Evolutionary conservation across 2,329 filamentous ascomycete genomes (phyloP).

Genomic region (Grosmannia serpens): DNA sequence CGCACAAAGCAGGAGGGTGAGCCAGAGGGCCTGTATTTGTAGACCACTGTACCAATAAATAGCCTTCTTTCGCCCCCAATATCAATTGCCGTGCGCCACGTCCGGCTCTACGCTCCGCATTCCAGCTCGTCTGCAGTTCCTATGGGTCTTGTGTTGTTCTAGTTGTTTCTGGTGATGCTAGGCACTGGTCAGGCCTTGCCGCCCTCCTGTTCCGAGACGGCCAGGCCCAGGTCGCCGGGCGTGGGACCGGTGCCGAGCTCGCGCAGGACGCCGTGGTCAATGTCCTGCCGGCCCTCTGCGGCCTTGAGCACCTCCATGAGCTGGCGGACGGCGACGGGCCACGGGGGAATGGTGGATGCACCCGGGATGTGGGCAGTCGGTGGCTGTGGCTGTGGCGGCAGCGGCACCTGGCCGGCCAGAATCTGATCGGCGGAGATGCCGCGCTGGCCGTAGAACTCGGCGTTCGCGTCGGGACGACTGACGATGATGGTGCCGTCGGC

Average conservation of each 20-base stretch:
- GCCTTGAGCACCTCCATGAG: slow-evolving; percentile 14
- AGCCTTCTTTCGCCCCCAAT: not conserved
- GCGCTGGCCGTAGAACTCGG: slow-evolving; percentile 51
- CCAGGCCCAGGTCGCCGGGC: slow-evolving; percentile 5
- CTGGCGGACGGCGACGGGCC: slow-evolving; percentile 7
- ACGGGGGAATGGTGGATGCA: not conserved
- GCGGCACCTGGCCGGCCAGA: slow-evolving; percentile 11
- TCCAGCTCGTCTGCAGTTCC: not conserved
- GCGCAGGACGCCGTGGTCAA: slow-evolving; percentile 4
- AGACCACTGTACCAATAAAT: slow-evolving; percentile 22
- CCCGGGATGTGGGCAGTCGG: not conserved
- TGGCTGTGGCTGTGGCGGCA: not conserved
- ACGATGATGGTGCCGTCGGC: slow-evolving; percentile 67
- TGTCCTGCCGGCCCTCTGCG: slow-evolving; percentile 11
- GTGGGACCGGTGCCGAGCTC: slow-evolving; percentile 4
- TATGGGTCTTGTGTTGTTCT: no score
- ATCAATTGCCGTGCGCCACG: not conserved
- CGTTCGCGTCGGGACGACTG: slow-evolving; percentile 60
- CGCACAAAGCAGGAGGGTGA: slow-evolving; percentile 99
- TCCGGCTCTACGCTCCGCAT: not conserved
- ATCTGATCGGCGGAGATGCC: slow-evolving; percentile 12
- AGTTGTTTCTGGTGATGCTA: no score
- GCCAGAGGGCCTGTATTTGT: slow-evolving; percentile 97
- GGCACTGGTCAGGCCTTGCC: not conserved
- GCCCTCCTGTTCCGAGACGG: not conserved